Evolutionary conservation across 2,329 filamentous ascomycete genomes (phyloP).

Genomic region (Cercospora zeina): DNA sequence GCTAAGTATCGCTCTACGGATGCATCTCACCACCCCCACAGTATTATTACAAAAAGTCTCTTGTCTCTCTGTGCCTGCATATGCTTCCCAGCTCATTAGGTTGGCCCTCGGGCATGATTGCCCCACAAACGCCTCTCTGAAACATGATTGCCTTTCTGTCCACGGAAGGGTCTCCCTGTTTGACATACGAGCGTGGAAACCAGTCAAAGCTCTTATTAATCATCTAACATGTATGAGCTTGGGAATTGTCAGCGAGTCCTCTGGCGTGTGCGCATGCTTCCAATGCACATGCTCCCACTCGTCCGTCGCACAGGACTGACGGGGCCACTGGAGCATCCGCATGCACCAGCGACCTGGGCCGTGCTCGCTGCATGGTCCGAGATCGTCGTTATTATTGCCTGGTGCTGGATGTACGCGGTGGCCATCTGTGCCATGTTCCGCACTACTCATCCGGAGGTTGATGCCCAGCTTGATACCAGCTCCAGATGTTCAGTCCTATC

Average conservation of each 20-base stretch:
- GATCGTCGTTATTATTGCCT: too few relatives aligned
- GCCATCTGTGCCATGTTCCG: not conserved
- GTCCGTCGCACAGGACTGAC: too few relatives aligned
- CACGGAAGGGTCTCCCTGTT: not conserved
- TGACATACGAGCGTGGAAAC: not conserved
- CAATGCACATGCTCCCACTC: too few relatives aligned
- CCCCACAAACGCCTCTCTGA: not conserved
- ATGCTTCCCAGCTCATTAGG: not conserved
- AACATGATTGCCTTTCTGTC: not conserved
- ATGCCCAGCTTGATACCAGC: slow-evolving; percentile 54
- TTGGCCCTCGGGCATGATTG: not conserved
- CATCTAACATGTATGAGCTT: too few relatives aligned
- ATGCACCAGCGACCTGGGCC: not conserved
- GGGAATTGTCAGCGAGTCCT: too few relatives aligned
- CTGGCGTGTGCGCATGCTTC: too few relatives aligned
- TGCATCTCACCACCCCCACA: not conserved
- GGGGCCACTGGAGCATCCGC: too few relatives aligned
- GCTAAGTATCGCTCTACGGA: not conserved
- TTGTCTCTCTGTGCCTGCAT: not conserved
- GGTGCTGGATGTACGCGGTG: not conserved
- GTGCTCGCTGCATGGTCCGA: not conserved
- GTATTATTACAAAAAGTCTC: not conserved
- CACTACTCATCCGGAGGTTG: slow-evolving; percentile 6
- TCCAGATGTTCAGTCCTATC: slow-evolving; percentile 66
- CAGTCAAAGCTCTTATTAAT: not conserved